Base-by-base conservation (phyloP, 2,329 filamentous ascomycete genomes). In the Aureobasidium lini region DNA sequence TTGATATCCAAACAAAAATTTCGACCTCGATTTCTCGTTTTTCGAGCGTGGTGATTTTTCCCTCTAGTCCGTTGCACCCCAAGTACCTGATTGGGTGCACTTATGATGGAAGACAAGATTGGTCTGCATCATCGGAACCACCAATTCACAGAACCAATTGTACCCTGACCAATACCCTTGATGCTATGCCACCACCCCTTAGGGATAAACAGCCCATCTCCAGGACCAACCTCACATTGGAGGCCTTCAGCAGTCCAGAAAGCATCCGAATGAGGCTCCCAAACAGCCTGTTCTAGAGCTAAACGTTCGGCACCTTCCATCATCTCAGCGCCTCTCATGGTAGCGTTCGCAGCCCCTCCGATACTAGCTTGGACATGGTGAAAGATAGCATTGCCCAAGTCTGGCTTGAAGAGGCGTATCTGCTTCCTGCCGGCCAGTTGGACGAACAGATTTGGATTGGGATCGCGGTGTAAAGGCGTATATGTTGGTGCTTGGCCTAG, bases 371-470 rank as follows among this genome's bases (percentile, higher is more conserved):
- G 75, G n/a, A 81, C 77, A 34, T 69, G 67, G 37, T 75, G 76
- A 70, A 91, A 96, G 2, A 96, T 70, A 0, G 67, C 72, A 48
- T 81, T 75, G 0, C 94, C 94, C 3, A 77, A 68, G 0, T 73
- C 68, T 0, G 91, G 90, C 4, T 79, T 75, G 60, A 93, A 78
- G 11, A 96, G 70, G n/a, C 91, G 80, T 15, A 96, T 77, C 0
- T 76, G 70, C 72, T 99, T 99, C 54, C 69, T 73, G 4, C 89
- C 84, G 15, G 83, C 84, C 11, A 97, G 72, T 72, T 99, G 94
- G 47, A 89, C 84, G 70, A 97, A 96, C 0, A 96, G 67, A 69
- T 99, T 99, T 0, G 90, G 90, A 67, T 97, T 97, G 0, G 94
- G 94, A 68, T 99, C 94, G 58, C 88, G 84, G 72, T 99, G 94